Base-by-base conservation (phyloP, 2,329 filamentous ascomycete species). In the Neofusicoccum sp. region DNA sequence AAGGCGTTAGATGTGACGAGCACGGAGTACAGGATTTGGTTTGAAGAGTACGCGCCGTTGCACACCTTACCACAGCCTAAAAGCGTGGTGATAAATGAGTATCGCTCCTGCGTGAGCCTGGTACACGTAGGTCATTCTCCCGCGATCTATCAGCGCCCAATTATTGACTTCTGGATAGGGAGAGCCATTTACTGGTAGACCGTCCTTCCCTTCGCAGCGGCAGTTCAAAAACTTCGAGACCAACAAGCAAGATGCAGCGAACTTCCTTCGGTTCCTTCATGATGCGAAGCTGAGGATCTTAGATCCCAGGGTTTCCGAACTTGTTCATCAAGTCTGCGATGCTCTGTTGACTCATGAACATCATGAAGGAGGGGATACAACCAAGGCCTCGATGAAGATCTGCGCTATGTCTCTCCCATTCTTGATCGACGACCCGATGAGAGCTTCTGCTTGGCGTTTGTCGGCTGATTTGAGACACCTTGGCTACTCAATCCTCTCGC, bases 331-430 rank as follows among this genome's bases (percentile, higher is more conserved):
- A 63, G 53, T 65, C 47, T 40, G 68, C 9, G 58, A 61, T 28
- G 62, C 63, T 31, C 58, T 67, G 5, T 64, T 66, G 63, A 71
- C 2, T 61, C 26, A 33, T 9, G 43, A 28, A n/a, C 2, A 24
- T 26, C n/a, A 56, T 28, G 9, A 56, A 43, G 65, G 1, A 67
- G 74, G 11, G 73, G 80, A 40, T 11, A 6, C 38, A 6, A 9
- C 33, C 6, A 16, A 49, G 11, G 20, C 36, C 28, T 7, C 16
- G 2, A 16, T 20, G 7, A 20, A 20, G n/a, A 20, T 40, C 16
- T 60, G 36, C 64, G 64, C 6, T 41, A 79, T 90, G 11, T 93
- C 88, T 69, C 78, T 92, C 0, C 86, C 88, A 0, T 79, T 87
- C 24, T 71, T 91, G 0, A 74, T 86, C 11, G 79, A 81, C 60